Evolutionary conservation across 2,329 filamentous ascomycete genomes (phyloP), one percentile per base, ranked within the genome.

Genomic region (Hypoxylon sp.): DNA sequence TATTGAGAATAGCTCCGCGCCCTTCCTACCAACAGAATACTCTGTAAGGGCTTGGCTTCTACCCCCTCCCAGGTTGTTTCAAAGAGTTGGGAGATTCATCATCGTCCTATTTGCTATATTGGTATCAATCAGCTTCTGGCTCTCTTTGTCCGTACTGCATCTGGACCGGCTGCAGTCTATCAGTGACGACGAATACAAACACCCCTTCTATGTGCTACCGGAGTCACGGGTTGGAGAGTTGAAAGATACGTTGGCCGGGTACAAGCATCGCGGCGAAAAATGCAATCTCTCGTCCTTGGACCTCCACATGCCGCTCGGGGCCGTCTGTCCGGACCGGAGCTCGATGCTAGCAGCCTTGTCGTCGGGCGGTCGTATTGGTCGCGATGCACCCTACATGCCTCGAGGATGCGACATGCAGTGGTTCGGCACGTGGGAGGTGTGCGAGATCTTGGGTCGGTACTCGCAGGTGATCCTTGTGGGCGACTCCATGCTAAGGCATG

Each of bases 401-500:
- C 74, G 78, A 39, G 77, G 72, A 17, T 84, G 81, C 53, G 80
- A 82, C 58, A 81, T 83, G 79, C 74, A 75, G 11, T 84, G 80
- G 81, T 82, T 80, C 61, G 77, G 72, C 6, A 82, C 81, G 1
- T 73, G 77, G 55, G 79, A 84, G 62, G 74, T 79, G 7, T 84
- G 81, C 60, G 76, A 80, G 56, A 80, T 82, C 30, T 66, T 83
- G 11, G 75, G 74, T 13, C 74, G 80, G 2, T 84, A 81, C 64
- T 79, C 81, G 19, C 81, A 81, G 59, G 78, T 84, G 34, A 71
- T 83, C 41, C 69, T 83, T n/a, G 72, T 81, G 5, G 81, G 80
- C 3, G 81, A 83, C 65, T 82, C 80, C 13, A 83, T 83, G 81
- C 70, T 83, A 68, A 74, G 81, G 41, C 81, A 83, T 70, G 76